Conservation (phyloP, 1,139 yeast genomes). For the Geotrichum macrosporum region DNA sequence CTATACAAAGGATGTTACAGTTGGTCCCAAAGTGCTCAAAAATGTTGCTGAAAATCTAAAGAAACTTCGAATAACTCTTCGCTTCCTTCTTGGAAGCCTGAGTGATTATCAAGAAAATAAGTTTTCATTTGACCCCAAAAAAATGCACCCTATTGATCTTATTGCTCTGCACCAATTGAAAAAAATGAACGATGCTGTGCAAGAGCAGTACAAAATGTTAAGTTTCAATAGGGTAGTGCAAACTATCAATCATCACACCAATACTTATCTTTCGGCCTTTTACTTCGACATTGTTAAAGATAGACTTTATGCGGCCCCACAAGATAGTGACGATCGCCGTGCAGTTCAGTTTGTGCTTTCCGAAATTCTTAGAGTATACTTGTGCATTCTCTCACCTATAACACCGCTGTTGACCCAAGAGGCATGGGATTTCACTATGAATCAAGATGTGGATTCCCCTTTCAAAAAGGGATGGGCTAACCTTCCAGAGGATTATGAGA, state of each 20-base stretch:
- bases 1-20: constrained; percentile 72
- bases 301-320: constrained; percentile 56
- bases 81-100: constrained; percentile 62
- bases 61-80: constrained; percentile 77
- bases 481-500: constrained; percentile 43
- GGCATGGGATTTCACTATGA: constrained; percentile 64
- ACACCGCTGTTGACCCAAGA: constrained; percentile 84
- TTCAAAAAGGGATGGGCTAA: constrained; percentile 45
- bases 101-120: constrained; percentile 26
- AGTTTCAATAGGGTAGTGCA: constrained; percentile 65
- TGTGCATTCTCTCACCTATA: constrained; percentile 70
- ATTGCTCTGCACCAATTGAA: constrained; percentile 55
- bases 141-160: constrained; percentile 49
- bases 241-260: constrained; percentile 65
- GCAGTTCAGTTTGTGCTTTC: constrained; percentile 69
- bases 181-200: constrained; percentile 45
- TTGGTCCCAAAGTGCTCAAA: constrained; percentile 66
- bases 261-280: constrained; percentile 68
- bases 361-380: constrained; percentile 57
- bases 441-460: constrained; percentile 48
- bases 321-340: constrained; percentile 49
- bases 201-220: constrained; percentile 49
- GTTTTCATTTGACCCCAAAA: constrained; percentile 4
- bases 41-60: constrained; percentile 77
- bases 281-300: constrained; percentile 89